Evolutionary conservation across 2,329 filamentous ascomycete species (phyloP), one percentile per base, ranked within the genome.

Genomic region (Pyrenophora graminea): DNA sequence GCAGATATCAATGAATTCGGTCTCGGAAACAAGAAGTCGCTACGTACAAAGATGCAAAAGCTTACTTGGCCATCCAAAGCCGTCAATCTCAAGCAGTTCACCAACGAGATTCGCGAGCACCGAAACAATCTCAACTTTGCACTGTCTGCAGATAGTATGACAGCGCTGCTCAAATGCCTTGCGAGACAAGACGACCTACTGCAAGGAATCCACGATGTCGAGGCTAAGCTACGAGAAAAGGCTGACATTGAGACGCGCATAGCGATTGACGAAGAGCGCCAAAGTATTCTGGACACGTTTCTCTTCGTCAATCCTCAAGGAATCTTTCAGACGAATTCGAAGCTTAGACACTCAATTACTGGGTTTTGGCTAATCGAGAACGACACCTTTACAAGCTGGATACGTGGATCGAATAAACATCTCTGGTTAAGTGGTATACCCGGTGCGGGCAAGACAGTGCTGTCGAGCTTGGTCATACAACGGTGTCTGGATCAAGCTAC

Each of bases 381-480:
- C 23, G 30, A 30, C 4, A 48, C 25, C 2, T 59, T 56, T 21
- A 25, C 27, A 17, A 9, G 15, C 4, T 56, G 53, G 56, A 12
- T 48, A n/a, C 6, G 39, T 7, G 34, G 30, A 7, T 15, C 27
- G 9, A 47, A 43, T 5, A 39, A 38, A 10, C 27, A 21, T 6
- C 19, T 59, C 5, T 59, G 56, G 56, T 30, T 59, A 3, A 51
- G 34, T 19, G 53, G 53, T 10, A 56, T 56, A 12, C 45, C 56
- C 5, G 56, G 53, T 7, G 53, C 49, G 13, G 56, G 56, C 9
- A 59, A 59, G 32, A 53, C 48, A 13, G 48, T 59, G 10, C 47
- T 59, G 4, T 46, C 53, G n/a, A 33, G 17, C 7, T 27, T 39
- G 17, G 40, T 56, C 15, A 56, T 58, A 23, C 32, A 58, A 13